Evolutionary conservation across 2,329 filamentous ascomycete species (phyloP).

Genomic region (Exutisphaerella laricina): DNA sequence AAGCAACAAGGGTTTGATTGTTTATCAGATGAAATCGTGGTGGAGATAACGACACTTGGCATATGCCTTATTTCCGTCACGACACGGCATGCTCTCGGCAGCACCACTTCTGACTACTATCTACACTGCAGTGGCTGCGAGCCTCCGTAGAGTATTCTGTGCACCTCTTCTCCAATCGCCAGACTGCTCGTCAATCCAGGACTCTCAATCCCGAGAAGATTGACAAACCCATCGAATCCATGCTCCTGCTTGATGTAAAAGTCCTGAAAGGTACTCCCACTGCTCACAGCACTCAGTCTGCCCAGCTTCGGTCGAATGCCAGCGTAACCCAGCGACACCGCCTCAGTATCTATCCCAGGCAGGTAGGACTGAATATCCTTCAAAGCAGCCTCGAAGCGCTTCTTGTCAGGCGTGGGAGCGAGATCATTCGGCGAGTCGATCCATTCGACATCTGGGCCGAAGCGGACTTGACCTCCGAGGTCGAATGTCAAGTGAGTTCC

Average conservation of each 20-base stretch:
- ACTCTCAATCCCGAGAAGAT: conserved; percentile 87
- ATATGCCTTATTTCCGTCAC: no score
- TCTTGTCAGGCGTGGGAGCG: conserved; percentile 52
- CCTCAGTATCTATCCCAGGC: conserved; percentile 61
- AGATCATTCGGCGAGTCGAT: conserved; percentile 66
- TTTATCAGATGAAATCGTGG: no score
- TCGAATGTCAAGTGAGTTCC: conserved; percentile 94
- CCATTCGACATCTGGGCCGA: conserved; percentile 96
- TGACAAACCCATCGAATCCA: conserved; percentile 76
- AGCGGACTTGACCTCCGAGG: conserved; percentile 74
- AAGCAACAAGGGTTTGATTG: no score
- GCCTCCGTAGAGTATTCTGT: conserved; percentile 48
- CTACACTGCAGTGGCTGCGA: not conserved
- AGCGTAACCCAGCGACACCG: conserved; percentile 75
- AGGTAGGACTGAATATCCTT: conserved; percentile 73
- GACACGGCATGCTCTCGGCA: no score
- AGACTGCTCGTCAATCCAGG: conserved; percentile 82
- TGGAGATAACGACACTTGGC: no score
- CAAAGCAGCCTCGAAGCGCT: conserved; percentile 61
- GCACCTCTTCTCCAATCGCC: conserved; percentile 77
- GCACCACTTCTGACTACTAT: no score
- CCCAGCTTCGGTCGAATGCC: conserved; percentile 85
- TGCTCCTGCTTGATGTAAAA: conserved; percentile 76
- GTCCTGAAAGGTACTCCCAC: conserved; percentile 67
- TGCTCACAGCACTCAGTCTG: conserved; percentile 55